Base-by-base conservation (phyloP, 2,329 filamentous ascomycete species). In the Cercospora sp. region DNA sequence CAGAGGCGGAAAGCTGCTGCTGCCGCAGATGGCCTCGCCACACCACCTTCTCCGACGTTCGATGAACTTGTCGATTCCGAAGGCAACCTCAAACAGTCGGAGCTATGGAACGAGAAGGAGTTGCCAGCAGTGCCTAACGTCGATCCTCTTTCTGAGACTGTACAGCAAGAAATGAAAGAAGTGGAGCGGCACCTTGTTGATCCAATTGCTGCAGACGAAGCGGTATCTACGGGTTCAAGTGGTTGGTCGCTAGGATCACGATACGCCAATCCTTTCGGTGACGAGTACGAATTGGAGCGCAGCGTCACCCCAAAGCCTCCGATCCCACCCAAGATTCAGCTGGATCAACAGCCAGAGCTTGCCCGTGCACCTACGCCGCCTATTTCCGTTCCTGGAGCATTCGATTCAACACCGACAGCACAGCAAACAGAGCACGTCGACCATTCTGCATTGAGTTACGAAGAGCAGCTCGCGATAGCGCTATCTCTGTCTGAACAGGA, bases 261-360 rank as follows among this genome's bases (percentile, higher is more conserved):
- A 4, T 79, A 79, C 28, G 78, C 79, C 1, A 82, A 84, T 62
- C 82, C 83, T 4, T 85, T 85, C 70, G 76, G 78, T 13, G 82
- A 85, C 67, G 80, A 81, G 66, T 78, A 76, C 59, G 77, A 74
- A 10, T 62, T 80, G 28, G 77, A 78, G 16, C 18, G 70, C 68
- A 24, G 84, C 81, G 74, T 84, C 77, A 49, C 77, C 53, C 75
- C 80, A 78, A 75, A 85, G 69, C 69, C 80, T 78, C 71, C 85
- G 73, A 76, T 83, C 1, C 79, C 83, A 10, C 81, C 84, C 37
- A 82, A 83, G 72, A 77, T 80, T 43, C 75, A 79, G 30, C 66
- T 81, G 5, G 76, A 79, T 24, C 62, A 61, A 1, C 62, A 26
- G 9, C 34, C 65, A 32, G 66, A 69, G 7, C 63, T 65, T 26